Evolutionary conservation across 345 rosid genomes (phyloP).

Genomic region (Salix brachista): DNA sequence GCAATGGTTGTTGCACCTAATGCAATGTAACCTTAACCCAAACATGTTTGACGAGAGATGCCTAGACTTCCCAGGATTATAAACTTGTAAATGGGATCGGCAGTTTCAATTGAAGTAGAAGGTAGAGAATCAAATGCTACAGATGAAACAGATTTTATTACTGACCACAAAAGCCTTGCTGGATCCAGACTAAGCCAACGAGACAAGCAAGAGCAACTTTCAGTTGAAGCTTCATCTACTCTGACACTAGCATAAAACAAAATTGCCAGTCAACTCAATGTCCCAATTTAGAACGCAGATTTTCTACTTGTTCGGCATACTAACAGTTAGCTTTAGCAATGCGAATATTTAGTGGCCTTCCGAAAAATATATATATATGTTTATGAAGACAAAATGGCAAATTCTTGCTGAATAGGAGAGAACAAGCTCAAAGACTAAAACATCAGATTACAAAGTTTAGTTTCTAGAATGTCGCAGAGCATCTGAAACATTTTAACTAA

Average conservation of each 20-base stretch:
- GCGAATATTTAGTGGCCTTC: not conserved
- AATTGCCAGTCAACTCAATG: constrained; percentile 13
- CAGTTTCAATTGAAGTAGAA: not conserved
- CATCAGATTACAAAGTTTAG: not conserved
- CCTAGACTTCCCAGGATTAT: not conserved
- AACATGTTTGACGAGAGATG: constrained; percentile 2
- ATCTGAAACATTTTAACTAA: not conserved
- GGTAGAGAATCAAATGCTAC: not conserved
- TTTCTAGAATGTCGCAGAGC: not conserved
- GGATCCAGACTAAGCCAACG: constrained; percentile 46
- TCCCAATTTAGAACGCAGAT: constrained; percentile 7
- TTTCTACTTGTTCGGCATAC: not conserved
- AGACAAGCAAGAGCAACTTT: constrained; percentile 40
- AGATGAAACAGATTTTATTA: constrained; percentile 18
- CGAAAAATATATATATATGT: not conserved
- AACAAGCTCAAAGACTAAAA: not conserved
- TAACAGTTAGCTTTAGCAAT: constrained; percentile 7
- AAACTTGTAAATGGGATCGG: not conserved
- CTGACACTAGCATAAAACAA: constrained; percentile 26
- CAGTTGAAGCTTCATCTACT: constrained; percentile 54
- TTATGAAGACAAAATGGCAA: not conserved
- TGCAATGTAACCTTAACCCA: not conserved
- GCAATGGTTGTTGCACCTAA: not conserved
- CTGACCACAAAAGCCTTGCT: constrained; percentile 67
- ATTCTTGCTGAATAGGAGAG: not conserved